Evolutionary conservation across 2,329 filamentous ascomycete genomes (phyloP).

Genomic region (Leptographium lundbergii): DNA sequence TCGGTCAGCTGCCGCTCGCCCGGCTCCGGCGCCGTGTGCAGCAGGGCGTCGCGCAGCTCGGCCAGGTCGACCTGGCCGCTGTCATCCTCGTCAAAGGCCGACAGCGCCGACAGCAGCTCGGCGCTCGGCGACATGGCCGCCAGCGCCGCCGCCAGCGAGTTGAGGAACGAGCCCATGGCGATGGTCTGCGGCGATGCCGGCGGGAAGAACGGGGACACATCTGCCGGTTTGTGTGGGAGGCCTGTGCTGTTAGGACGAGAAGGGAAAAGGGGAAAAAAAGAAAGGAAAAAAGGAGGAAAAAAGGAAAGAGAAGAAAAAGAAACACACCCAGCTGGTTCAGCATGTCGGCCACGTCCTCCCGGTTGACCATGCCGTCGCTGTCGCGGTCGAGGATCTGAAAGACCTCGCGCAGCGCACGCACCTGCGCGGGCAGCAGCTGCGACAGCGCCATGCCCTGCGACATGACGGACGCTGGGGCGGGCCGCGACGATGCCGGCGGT

Average conservation of each 20-base stretch:
- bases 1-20: slow-evolving; percentile 53
- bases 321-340: slow-evolving; percentile 65
- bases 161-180: slow-evolving; percentile 75
- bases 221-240: slow-evolving; percentile 56
- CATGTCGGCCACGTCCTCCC: slow-evolving; percentile 79
- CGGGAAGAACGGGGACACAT: slow-evolving; percentile 75
- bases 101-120: slow-evolving; percentile 81
- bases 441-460: slow-evolving; percentile 45
- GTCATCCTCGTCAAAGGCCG: slow-evolving; percentile 91
- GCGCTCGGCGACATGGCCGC: slow-evolving; percentile 61
- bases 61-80: slow-evolving; percentile 80
- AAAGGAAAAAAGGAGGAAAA: background rate
- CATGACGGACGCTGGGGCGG: slow-evolving; percentile 13
- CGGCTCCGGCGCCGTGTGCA: slow-evolving; percentile 68
- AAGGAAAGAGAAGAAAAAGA: background rate
- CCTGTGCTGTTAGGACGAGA: slow-evolving; percentile 32
- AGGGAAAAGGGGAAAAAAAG: too few relatives aligned
- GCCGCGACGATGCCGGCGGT: slow-evolving; percentile 15
- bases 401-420: slow-evolving; percentile 78
- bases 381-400: slow-evolving; percentile 89
- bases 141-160: slow-evolving; percentile 63
- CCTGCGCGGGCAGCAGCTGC: slow-evolving; percentile 67
- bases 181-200: slow-evolving; percentile 58
- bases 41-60: slow-evolving; percentile 69
- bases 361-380: slow-evolving; percentile 70